Conservation (phyloP, 805 yeast genomes). For the Sungouiella blattae region DNA sequence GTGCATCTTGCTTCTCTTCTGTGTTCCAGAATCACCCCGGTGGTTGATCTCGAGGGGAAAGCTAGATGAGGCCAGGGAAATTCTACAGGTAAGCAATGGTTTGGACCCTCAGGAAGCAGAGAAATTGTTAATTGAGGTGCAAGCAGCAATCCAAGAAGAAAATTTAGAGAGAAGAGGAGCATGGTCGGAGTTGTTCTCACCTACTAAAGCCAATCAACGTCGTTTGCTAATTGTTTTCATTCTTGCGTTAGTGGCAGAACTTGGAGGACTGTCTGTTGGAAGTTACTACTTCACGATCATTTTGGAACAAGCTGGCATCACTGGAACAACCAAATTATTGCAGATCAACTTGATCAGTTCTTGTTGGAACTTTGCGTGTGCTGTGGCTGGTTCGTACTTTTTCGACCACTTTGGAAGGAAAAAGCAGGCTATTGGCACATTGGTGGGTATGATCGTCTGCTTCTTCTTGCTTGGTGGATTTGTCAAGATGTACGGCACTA, state of each 20-base stretch:
- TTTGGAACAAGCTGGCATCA: background rate
- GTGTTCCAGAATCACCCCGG: background rate
- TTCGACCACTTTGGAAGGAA: background rate
- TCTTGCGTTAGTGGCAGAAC: background rate
- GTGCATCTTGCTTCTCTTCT: background rate
- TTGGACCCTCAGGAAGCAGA: background rate
- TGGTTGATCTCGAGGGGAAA: background rate
- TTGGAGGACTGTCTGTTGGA: background rate
- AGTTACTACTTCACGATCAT: background rate
- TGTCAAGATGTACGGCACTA: slow-evolving; percentile 16
- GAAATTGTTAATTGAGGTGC: background rate
- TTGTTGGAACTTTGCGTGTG: background rate
- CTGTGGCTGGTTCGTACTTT: background rate
- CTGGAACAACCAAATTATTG: background rate
- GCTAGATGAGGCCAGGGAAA: background rate
- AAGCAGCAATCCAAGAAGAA: background rate
- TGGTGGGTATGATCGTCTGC: background rate
- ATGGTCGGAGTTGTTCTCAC: background rate
- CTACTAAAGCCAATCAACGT: background rate
- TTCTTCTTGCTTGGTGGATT: background rate
- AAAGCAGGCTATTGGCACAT: background rate
- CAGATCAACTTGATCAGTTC: background rate
- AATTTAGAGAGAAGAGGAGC: background rate
- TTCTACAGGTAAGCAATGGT: background rate
- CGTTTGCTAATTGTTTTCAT: background rate